phyloP scores from a whole-genome alignment of 192 early-diverging fungal genomes.

The Coemansia furcata region DNA sequence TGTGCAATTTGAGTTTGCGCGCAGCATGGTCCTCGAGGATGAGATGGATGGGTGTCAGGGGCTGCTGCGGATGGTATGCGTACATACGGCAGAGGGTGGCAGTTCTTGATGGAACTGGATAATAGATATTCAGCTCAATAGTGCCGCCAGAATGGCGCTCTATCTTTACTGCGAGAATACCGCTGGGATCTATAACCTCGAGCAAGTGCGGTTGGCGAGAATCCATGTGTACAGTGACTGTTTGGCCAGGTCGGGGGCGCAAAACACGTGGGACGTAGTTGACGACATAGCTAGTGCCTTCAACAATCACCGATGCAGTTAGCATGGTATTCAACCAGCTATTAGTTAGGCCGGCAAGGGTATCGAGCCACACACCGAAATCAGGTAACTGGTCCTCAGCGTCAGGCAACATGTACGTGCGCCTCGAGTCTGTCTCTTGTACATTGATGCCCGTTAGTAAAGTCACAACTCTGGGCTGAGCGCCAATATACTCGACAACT shows the following conservation, averaged over 20 bases:
- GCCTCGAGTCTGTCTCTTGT: not conserved
- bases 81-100: conserved; percentile 62
- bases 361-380: conserved; percentile 63
- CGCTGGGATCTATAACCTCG: too few species aligned
- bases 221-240: conserved; percentile 8
- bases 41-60: conserved; percentile 71
- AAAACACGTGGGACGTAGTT: conserved; percentile 61
- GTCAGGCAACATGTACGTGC: conserved; percentile 7
- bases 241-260: conserved; percentile 58
- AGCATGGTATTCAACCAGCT: conserved; percentile 85
- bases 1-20: conserved; percentile 83
- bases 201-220: not conserved
- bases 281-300: conserved; percentile 58
- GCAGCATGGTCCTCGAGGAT: conserved; percentile 61
- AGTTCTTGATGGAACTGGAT: too few species aligned
- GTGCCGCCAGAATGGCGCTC: not conserved
- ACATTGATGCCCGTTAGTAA: not conserved
- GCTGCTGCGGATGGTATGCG: conserved; percentile 67
- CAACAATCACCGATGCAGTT: conserved; percentile 67
- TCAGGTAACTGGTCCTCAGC: conserved; percentile 7
- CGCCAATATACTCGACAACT: conserved; percentile 71
- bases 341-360: conserved; percentile 63
- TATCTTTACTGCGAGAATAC: not conserved
- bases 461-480: not conserved
- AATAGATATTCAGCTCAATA: not conserved